Evolutionary conservation across 345 rosid species (phyloP).

Genomic region (Eucalyptus regnans): DNA sequence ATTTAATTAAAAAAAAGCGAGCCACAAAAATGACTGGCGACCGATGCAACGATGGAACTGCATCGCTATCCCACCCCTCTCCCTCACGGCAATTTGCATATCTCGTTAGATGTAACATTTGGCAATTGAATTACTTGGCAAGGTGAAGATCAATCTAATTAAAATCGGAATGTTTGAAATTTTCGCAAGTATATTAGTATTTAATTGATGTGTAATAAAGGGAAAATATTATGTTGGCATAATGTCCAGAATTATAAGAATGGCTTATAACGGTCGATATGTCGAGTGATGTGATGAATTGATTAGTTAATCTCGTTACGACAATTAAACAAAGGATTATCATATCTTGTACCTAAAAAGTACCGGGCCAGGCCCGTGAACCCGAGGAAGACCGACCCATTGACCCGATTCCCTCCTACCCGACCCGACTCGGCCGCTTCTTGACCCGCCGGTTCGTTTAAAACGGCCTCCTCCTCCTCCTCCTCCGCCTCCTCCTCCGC

Average conservation of each 20-base stretch:
- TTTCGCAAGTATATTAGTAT: rapidly evolving
- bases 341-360: background rate
- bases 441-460: background rate
- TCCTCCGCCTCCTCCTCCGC: background rate
- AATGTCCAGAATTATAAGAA: background rate
- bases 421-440: background rate
- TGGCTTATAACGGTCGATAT: background rate
- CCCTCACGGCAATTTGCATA: background rate
- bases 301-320: background rate
- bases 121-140: background rate
- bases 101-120: rapidly evolving
- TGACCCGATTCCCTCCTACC: background rate
- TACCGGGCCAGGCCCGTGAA: background rate
- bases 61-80: rapidly evolving
- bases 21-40: too few species aligned
- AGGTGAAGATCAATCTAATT: background rate
- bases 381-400: background rate
- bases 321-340: background rate
- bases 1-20: too few species aligned
- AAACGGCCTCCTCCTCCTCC: background rate
- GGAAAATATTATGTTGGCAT: background rate
- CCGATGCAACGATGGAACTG: too few species aligned
- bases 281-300: background rate
- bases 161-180: background rate
- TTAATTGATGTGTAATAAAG: background rate